Base-by-base conservation (phyloP, 768 basidiomycete genomes). In the Suillus hirtellus region DNA sequence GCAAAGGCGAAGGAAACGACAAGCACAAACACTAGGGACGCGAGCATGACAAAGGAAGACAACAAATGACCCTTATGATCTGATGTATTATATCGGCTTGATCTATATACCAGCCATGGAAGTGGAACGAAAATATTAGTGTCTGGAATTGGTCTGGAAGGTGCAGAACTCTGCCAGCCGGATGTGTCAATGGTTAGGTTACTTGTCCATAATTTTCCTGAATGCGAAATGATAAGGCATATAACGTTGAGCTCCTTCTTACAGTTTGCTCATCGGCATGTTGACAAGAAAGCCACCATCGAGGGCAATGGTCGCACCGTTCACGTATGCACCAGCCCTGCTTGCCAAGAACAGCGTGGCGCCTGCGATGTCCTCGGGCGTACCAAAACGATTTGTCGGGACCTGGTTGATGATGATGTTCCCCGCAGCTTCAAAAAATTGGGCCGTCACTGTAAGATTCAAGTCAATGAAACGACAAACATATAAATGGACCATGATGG, bases 281-380 rank as follows among this genome's bases (percentile, higher is more conserved):
- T 71, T 68, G 50, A 86, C 82, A 31, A 85, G 69, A 55, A 76
- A 75, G 10, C 88, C 88, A 5, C 89, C 88, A 68, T 89, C 88
- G 50, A 90, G 71, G 11, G 82, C 75, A 53, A 89, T 81, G 7
- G 86, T 85, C 27, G 87, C 84, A 7, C 86, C 89, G 42, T 84
- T 89, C 53, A 89, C 80, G 73, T 81, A 89, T 21, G 84, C 79
- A 0, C 85, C 87, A 0, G 86, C 88, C 42, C 80, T 79, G 60
- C 84, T 84, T 14, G 85, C 78, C 17, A 90, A 77, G 78, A 82
- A 91, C 62, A 90, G 67, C 49, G 83, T 86, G 19, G 86, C 79
- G 0, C 86, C 88, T 1, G 81, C 86, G 27, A 90, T 81, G 68
- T 90, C 89, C 69, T 89, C 86, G 2, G 85, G 81, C 21, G 78